Percentiles rank a stretch among this genome's conserved stretches.
Evolutionary conservation across 164 flowering plant species (phyloP).

Genomic region (Berberis vulgaris): DNA sequence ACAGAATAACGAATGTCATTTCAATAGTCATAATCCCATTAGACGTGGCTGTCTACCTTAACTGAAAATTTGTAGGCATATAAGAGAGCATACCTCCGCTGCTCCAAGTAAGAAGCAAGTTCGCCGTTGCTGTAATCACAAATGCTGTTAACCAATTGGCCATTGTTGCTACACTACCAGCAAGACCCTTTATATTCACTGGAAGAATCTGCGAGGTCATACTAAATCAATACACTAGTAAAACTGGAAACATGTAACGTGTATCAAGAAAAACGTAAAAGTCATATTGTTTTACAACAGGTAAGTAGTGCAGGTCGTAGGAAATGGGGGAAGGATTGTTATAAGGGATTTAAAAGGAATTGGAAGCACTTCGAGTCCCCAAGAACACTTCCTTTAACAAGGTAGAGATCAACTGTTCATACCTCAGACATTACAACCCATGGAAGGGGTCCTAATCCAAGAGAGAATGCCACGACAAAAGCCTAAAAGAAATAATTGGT

Average conservation of each 20-base stretch:
- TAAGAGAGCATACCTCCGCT: slow-evolving; percentile 37
- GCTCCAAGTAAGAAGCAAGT: slow-evolving; percentile 52
- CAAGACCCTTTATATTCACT: slow-evolving; percentile 79
- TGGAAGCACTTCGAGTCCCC: background rate
- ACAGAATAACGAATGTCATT: too few relatives aligned
- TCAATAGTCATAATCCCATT: too few relatives aligned
- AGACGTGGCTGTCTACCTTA: too few relatives aligned
- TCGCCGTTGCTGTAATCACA: slow-evolving; percentile 58
- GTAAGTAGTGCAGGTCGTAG: too few relatives aligned
- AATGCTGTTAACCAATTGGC: slow-evolving; percentile 48
- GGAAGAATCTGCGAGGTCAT: slow-evolving; percentile 64
- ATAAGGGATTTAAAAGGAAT: background rate
- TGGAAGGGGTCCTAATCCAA: slow-evolving; percentile 89
- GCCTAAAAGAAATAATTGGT: slow-evolving; percentile 38
- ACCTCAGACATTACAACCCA: slow-evolving; percentile 99
- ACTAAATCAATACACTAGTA: background rate
- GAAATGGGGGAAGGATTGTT: too few relatives aligned
- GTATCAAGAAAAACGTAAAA: too few relatives aligned
- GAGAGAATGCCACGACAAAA: slow-evolving; percentile 64
- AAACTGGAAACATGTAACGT: background rate
- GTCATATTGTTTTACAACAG: too few relatives aligned
- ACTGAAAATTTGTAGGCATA: too few relatives aligned
- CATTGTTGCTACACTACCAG: slow-evolving; percentile 77
- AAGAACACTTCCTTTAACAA: background rate
- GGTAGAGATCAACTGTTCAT: slow-evolving; percentile 7